A percentile compares a stretch with the other conserved stretches of the same genome.
Evolutionary conservation across 768 basidiomycete species (phyloP).

Genomic region (Hygrocybe punicea): DNA sequence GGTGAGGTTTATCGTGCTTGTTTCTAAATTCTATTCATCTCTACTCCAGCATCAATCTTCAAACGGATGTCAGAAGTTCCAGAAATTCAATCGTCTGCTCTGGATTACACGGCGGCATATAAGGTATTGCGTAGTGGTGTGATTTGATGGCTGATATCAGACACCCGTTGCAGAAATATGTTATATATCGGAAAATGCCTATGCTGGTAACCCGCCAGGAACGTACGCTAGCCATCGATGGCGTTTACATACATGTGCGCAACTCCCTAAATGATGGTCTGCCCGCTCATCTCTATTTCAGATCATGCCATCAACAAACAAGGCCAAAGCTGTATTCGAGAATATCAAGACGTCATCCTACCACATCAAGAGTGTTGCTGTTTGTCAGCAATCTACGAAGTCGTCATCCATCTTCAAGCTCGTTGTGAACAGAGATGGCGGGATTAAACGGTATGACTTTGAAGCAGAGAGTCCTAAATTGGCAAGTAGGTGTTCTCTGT

Average conservation of each 20-base stretch:
- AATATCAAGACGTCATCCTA: constrained; percentile 89
- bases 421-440: constrained; percentile 67
- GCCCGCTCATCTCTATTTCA: constrained; percentile 25
- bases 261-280: background rate
- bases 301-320: constrained; percentile 87
- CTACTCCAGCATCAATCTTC: constrained; percentile 78
- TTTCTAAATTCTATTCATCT: background rate
- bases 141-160: background rate
- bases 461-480: constrained; percentile 85
- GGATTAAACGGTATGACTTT: constrained; percentile 93
- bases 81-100: constrained; percentile 54
- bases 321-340: constrained; percentile 78
- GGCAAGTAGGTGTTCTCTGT: constrained; percentile 54
- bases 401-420: constrained; percentile 84
- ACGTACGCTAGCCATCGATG: constrained; percentile 89
- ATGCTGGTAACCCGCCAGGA: constrained; percentile 91
- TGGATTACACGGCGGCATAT: constrained; percentile 82
- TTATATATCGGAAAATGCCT: constrained; percentile 89
- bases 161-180: constrained; percentile 62
- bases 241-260: constrained; percentile 84
- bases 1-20: constrained; percentile 43
- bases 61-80: constrained; percentile 78
- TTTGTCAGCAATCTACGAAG: constrained; percentile 81
- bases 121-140: constrained; percentile 48
- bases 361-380: constrained; percentile 82